Evolutionary conservation across 2,329 filamentous ascomycete species (phyloP).

Genomic region (Sporothrix pseudoabietina): DNA sequence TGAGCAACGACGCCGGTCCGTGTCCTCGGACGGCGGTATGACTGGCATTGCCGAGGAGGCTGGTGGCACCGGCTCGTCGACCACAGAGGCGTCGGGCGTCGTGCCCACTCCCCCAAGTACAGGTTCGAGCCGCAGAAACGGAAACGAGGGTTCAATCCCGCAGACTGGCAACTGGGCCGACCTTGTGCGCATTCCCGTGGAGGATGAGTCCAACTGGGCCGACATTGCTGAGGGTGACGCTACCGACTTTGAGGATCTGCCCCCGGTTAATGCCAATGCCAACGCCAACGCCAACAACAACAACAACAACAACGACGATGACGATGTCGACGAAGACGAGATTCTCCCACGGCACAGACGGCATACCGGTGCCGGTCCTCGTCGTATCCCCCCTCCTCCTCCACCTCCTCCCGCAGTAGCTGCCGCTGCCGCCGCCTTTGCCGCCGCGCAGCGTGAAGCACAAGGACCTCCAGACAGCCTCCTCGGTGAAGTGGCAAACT

Average conservation of each 20-base stretch:
- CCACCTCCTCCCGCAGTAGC: neutral
- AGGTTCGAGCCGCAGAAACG: neutral
- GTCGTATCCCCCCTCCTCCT: neutral
- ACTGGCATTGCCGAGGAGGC: conserved; percentile 3
- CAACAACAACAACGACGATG: neutral
- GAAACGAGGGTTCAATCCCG: neutral
- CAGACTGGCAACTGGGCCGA: conserved; percentile 8
- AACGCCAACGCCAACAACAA: neutral
- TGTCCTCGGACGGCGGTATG: neutral
- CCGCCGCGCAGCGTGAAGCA: neutral
- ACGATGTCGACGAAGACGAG: neutral
- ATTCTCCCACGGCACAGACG: neutral
- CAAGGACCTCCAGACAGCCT: conserved; percentile 42
- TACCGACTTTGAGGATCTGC: conserved; percentile 17
- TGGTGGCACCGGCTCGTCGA: neutral
- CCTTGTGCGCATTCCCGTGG: neutral
- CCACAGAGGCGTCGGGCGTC: neutral
- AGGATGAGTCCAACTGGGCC: neutral
- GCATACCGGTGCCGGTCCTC: neutral
- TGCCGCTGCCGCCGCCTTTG: neutral
- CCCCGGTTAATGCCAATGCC: neutral
- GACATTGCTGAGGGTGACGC: neutral
- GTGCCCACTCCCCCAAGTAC: neutral
- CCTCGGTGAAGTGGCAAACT: conserved; percentile 54
- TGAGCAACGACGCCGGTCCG: conserved; percentile 1